Evolutionary conservation across 148 eudicot species (phyloP).

Genomic region (Rhododendron williamsianum): DNA sequence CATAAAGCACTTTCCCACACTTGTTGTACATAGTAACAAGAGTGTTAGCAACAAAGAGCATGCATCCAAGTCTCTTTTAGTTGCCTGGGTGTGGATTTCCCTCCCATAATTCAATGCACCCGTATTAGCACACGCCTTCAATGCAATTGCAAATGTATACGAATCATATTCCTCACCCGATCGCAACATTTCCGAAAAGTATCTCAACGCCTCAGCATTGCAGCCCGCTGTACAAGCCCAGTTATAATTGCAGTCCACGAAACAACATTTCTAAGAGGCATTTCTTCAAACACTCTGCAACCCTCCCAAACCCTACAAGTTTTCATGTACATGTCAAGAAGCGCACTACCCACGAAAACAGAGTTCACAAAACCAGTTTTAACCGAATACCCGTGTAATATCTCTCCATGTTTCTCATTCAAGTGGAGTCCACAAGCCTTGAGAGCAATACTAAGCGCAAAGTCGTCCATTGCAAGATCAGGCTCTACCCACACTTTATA

Average conservation of each 20-base stretch:
- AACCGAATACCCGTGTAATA: slow-evolving; percentile 50
- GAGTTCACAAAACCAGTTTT: slow-evolving; percentile 60
- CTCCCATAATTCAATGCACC: slow-evolving; percentile 54
- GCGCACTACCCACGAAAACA: slow-evolving; percentile 81
- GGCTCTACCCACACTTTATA: background rate
- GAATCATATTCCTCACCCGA: slow-evolving; percentile 55
- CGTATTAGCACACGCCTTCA: slow-evolving; percentile 79
- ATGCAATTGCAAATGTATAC: slow-evolving; percentile 66
- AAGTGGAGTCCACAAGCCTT: slow-evolving; percentile 64
- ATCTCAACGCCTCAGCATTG: slow-evolving; percentile 47
- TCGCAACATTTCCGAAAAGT: slow-evolving; percentile 63
- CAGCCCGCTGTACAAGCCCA: slow-evolving; percentile 73
- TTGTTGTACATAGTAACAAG: slow-evolving; percentile 81
- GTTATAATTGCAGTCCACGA: slow-evolving; percentile 89
- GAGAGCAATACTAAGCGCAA: slow-evolving; percentile 26
- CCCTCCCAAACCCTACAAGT: slow-evolving; percentile 47
- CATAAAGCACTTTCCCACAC: slow-evolving; percentile 77
- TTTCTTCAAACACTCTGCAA: slow-evolving; percentile 66
- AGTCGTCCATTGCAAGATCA: background rate
- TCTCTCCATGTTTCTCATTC: slow-evolving; percentile 39
- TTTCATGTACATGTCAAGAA: slow-evolving; percentile 83
- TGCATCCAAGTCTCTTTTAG: slow-evolving; percentile 7
- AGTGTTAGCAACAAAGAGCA: slow-evolving; percentile 31
- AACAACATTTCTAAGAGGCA: slow-evolving; percentile 83
- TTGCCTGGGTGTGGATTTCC: slow-evolving; percentile 63